Evolutionary conservation across 1,139 yeast species (phyloP).

Genomic region (Candida sp.): DNA sequence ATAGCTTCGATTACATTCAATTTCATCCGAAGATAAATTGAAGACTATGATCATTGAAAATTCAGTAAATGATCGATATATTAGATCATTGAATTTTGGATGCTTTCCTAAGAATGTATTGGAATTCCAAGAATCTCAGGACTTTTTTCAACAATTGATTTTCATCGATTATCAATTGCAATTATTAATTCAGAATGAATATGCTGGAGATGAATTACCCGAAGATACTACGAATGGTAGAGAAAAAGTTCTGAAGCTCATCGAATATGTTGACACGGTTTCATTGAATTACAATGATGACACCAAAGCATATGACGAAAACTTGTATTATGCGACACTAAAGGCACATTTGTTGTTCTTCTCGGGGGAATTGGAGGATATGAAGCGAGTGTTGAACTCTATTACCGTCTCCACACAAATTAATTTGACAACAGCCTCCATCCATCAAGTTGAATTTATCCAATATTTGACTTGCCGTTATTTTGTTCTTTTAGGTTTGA

Average conservation of each 20-base stretch:
- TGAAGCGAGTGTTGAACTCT: constrained; percentile 16
- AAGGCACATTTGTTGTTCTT: constrained; percentile 36
- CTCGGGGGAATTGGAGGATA: constrained; percentile 21
- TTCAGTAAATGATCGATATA: constrained; percentile 19
- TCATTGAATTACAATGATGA: constrained; percentile 24
- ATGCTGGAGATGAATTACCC: constrained; percentile 22
- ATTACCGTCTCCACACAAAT: constrained; percentile 12
- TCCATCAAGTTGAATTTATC: constrained; percentile 21
- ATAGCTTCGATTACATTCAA: background rate
- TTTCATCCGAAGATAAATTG: background rate
- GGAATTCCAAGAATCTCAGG: constrained; percentile 32
- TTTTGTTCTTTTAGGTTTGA: constrained; percentile 31
- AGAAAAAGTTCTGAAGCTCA: constrained; percentile 27
- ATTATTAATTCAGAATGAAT: constrained; percentile 29
- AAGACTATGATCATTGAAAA: constrained; percentile 20
- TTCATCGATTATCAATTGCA: constrained; percentile 42
- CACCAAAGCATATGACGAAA: constrained; percentile 25
- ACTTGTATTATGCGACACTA: constrained; percentile 30
- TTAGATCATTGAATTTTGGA: constrained; percentile 32
- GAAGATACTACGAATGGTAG: constrained; percentile 14
- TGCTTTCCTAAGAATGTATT: constrained; percentile 36
- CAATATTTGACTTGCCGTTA: constrained; percentile 36
- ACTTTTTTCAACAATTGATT: constrained; percentile 32
- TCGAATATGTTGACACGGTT: constrained; percentile 25
- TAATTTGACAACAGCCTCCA: constrained; percentile 10